Conservation (phyloP, 768 basidiomycete species). For the Agaricus subrufescens region DNA sequence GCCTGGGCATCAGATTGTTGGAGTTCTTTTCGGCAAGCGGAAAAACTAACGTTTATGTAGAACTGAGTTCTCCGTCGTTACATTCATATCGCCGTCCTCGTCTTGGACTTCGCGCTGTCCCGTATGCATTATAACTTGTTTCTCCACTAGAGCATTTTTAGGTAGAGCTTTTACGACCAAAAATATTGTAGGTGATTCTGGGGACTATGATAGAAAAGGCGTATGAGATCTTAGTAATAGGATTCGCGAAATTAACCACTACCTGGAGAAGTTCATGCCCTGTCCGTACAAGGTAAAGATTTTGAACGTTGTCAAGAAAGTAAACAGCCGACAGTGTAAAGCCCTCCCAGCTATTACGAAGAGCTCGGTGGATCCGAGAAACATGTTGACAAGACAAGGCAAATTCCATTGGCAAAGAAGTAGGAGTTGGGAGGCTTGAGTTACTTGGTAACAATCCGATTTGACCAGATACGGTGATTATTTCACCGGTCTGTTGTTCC, state of each 20-base stretch:
- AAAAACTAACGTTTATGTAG: background rate
- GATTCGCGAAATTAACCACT: background rate
- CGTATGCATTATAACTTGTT: conserved; percentile 70
- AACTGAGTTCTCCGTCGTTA: conserved; percentile 15
- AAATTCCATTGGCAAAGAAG: conserved; percentile 55
- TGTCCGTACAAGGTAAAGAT: conserved; percentile 35
- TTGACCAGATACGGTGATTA: conserved; percentile 90
- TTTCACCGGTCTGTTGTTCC: conserved; percentile 55
- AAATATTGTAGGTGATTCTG: conserved; percentile 45
- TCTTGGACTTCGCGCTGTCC: conserved; percentile 46
- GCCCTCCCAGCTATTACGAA: conserved; percentile 59
- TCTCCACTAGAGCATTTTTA: conserved; percentile 69
- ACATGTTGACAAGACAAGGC: conserved; percentile 82
- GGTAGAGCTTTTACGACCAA: conserved; percentile 61
- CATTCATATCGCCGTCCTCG: conserved; percentile 38
- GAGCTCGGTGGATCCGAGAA: conserved; percentile 55
- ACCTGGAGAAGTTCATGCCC: conserved; percentile 28
- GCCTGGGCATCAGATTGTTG: too few species aligned
- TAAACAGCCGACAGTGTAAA: conserved; percentile 62
- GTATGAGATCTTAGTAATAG: conserved; percentile 6
- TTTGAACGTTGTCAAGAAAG: conserved; percentile 51
- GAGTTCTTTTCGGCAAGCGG: too few species aligned
- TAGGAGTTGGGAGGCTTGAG: conserved; percentile 60
- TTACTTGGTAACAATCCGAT: conserved; percentile 83
- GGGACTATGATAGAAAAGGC: background rate